Evolutionary conservation across 2,329 filamentous ascomycete genomes (phyloP), one percentile per base, ranked within the genome.

Genomic region (Colletotrichum costaricense): DNA sequence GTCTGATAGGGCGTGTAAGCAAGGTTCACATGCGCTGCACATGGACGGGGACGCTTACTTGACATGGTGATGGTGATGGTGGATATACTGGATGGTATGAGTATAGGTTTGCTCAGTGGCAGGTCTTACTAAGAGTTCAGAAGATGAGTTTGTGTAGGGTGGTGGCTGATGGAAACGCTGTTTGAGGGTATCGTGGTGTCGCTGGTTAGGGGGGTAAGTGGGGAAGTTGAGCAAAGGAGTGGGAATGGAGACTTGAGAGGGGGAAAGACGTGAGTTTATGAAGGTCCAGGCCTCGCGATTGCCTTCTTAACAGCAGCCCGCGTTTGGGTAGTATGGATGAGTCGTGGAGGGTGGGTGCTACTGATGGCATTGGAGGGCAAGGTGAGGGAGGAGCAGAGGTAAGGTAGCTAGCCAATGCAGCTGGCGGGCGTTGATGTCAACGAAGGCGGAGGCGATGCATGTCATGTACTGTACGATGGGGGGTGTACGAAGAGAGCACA

Each of bases 41-140:
- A 8, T 9, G 16, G 38, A 30, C 16, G 9, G 26, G 19, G 24
- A 24, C 4, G 16, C 69, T 33, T 33, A 73, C 70, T 69, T 14
- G 70, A 38, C 70, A 73, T 73, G 42, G 33, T 46, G 5, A 46
- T 73, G 42, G 33, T 46, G 4, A 46, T 42, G 49, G 54, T 16
- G 7, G 33, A 26, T 30, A 49, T 35, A 19, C 46, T 19, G 11
- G 22, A 9, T n/a, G 28, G 3, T 22, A n/a, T 14, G 24, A n/a
- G 7, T 55, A 19, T 38, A 22, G 52, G 5, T 64, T 55, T 30
- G 8, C 46, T 54, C 28, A 28, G 28, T 35, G 12, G 14, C 49
- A 55, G 35, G 62, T 4, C 28, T 38, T 9, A 9, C 26, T 19
- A 16, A 49, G 33, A 35, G n/a, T 64, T 64, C 9, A 11, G 46